Evolutionary conservation across 106 monocot genomes (phyloP), one percentile per base, ranked within the genome.

Genomic region (Chionographis japonica): DNA sequence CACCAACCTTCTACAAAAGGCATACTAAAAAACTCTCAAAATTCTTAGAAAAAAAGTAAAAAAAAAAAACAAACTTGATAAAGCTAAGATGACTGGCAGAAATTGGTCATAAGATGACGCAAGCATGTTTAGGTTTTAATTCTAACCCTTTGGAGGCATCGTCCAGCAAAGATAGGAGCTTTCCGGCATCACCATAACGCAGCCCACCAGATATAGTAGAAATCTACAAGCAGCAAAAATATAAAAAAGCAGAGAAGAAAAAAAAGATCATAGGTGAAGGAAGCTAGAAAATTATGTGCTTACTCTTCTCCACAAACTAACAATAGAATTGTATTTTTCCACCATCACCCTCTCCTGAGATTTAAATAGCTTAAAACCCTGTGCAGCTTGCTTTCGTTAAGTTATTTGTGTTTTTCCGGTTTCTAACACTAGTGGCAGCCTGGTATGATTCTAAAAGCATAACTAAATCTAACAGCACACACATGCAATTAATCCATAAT

Each of bases 301-400:
- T 85, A 97, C 97, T 75, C 97, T 92, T 79, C 80, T 92, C 97
- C 97, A 97, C 50, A 87, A 74, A 72, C 78, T 62, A 54, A 97
- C 70, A 55, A 92, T 69, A 17, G 81, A 78, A 68, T 97, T 97
- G 69, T 92, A 92, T 59, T 87, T 92, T 19, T 92, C 92, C 57
- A 97, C 84, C 74, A 97, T 58, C 18, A 37, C 49, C 61, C 74
- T 64, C 75, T 92, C 92, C 43, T 78, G 84, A 56, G 86, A 72
- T 67, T 86, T 89, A 72, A 92, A 97, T 57, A 87, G 40, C 60
- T 82, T 87, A 73, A 84, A 97, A 35, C 92, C 87, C 41, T 81
- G 79, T 49, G 73, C 61, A 76, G 86, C 97, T 97, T 69, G 19
- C 66, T 63, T 72, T 74, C 64, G 83, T 94, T 74, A 90, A 90